These are phyloP conservation scores for Rhodotorula sp. DNA, from an alignment of 1,284 basidiomycete genomes.

Conservation along the genomic window DNA sequence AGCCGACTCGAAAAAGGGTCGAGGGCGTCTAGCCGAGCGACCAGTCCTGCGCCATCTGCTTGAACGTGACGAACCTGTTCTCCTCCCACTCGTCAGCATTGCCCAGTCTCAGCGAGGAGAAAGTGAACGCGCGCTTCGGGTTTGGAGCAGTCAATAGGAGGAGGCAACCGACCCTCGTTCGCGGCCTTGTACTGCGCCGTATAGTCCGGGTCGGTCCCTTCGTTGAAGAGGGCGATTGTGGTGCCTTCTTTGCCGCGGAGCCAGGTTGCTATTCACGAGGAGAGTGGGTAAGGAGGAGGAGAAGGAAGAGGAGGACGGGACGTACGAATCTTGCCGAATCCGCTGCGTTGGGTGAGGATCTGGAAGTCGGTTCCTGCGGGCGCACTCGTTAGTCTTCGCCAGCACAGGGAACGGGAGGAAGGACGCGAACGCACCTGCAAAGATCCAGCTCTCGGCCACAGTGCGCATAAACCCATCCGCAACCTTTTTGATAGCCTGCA, in stretches of 20 bases:
- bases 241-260: slow-evolving; percentile 18
- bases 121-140: slow-evolving; percentile 8
- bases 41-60: slow-evolving; percentile 5
- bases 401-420: neutral
- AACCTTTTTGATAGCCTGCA: slow-evolving; percentile 3
- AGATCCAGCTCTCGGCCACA: slow-evolving; percentile 30
- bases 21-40: neutral
- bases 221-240: slow-evolving; percentile 27
- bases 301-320: neutral
- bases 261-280: slow-evolving; percentile 16
- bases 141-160: slow-evolving; percentile 8
- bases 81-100: rapidly evolving
- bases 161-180: slow-evolving; percentile 19
- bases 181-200: neutral
- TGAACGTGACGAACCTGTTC: neutral
- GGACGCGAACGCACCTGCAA: slow-evolving; percentile 7
- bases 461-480: slow-evolving; percentile 28
- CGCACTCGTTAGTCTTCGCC: neutral
- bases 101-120: neutral
- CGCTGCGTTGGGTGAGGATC: slow-evolving; percentile 25
- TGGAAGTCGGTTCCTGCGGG: slow-evolving; percentile 34
- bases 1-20: too few relatives aligned
- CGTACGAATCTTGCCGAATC: slow-evolving; percentile 34
- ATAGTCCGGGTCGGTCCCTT: slow-evolving; percentile 15
- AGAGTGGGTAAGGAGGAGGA: neutral